These are phyloP conservation scores for Ramaria rubella DNA, from an alignment of 768 basidiomycete genomes.

Conservation along the genomic window DNA sequence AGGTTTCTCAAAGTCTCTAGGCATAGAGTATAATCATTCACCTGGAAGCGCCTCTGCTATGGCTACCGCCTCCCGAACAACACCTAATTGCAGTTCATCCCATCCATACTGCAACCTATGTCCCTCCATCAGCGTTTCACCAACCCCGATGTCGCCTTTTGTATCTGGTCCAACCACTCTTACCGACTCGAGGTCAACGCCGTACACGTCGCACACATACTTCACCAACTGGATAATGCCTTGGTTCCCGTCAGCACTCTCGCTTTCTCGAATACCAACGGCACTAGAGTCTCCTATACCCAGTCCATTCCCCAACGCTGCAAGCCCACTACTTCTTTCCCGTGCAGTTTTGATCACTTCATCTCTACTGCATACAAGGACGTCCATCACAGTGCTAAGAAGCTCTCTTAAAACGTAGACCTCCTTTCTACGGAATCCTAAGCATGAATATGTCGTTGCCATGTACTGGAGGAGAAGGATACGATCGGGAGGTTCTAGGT, in stretches of 20 bases:
- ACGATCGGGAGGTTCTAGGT: conserved; percentile 71
- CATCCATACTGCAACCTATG: conserved; percentile 67
- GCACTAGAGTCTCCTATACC: conserved; percentile 48
- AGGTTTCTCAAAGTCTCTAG: background rate
- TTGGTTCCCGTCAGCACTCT: conserved; percentile 73
- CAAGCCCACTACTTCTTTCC: background rate
- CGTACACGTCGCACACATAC: conserved; percentile 71
- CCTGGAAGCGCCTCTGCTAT: conserved; percentile 90
- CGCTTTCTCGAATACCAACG: conserved; percentile 66
- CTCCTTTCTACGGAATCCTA: conserved; percentile 87
- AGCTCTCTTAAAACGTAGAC: conserved; percentile 81
- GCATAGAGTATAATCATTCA: conserved; percentile 28
- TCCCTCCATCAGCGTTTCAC: conserved; percentile 36
- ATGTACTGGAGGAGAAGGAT: conserved; percentile 62
- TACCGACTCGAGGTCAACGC: conserved; percentile 74
- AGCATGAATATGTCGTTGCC: conserved; percentile 67
- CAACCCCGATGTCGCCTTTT: conserved; percentile 27
- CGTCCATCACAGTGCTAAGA: conserved; percentile 75
- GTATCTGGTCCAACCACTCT: conserved; percentile 31
- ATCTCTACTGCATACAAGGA: conserved; percentile 74
- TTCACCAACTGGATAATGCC: conserved; percentile 72
- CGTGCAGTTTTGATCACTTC: conserved; percentile 30
- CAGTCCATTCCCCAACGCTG: conserved; percentile 35
- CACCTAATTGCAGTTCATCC: conserved; percentile 90
- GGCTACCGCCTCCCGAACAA: conserved; percentile 87